Percentiles rank a stretch among this genome's conserved stretches.
Evolutionary conservation across 2,329 filamentous ascomycete species (phyloP).

Genomic region (Beauveria sp.): DNA sequence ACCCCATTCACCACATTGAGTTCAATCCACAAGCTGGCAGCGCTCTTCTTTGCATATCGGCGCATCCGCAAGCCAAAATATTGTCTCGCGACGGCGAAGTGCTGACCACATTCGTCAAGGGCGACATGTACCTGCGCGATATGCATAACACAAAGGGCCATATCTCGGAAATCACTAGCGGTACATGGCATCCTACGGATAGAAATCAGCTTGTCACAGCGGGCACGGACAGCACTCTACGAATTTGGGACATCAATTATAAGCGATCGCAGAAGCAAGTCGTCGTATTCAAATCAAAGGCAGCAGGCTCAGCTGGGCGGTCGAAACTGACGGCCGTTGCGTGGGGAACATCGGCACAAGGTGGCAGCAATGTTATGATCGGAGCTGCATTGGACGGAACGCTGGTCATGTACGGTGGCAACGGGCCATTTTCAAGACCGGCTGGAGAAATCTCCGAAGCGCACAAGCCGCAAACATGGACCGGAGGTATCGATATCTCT

Average conservation of each 20-base stretch:
- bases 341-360: conserved; percentile 72
- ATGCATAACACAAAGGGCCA: conserved; percentile 98
- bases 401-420: conserved; percentile 83
- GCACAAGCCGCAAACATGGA: conserved; percentile 79
- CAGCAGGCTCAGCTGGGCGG: conserved; percentile 79
- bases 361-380: conserved; percentile 71
- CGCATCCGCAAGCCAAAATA: conserved; percentile 83
- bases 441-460: conserved; percentile 77
- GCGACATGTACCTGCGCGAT: conserved; percentile 95
- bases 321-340: conserved; percentile 89
- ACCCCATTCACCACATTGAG: conserved; percentile 76
- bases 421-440: conserved; percentile 78
- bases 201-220: conserved; percentile 81
- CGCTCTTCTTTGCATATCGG: conserved; percentile 78
- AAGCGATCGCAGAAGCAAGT: conserved; percentile 86
- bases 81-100: conserved; percentile 83
- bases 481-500: conserved; percentile 84
- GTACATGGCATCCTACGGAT: conserved; percentile 84
- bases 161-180: conserved; percentile 82
- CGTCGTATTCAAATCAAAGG: conserved; percentile 89
- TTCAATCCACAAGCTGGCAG: conserved; percentile 79
- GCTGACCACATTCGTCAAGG: conserved; percentile 84
- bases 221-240: conserved; percentile 87
- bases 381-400: conserved; percentile 82
- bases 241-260: conserved; percentile 95